Conservation (phyloP, 805 yeast genomes). For the Metschnikowia gruessii region DNA sequence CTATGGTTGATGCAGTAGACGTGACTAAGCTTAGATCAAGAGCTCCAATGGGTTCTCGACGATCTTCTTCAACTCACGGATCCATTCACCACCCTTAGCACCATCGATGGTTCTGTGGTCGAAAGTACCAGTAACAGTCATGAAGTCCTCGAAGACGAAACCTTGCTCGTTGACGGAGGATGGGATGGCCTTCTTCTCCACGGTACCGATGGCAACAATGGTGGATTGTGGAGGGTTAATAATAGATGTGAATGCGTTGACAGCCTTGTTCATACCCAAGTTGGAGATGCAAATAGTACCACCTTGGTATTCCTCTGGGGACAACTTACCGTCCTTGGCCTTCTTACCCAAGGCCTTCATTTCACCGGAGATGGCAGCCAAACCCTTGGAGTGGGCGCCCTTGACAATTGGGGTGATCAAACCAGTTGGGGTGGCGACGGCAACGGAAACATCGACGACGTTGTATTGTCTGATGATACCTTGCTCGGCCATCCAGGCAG, state of each 20-base stretch:
- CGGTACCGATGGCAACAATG: constrained; percentile 91
- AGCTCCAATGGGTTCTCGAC: constrained; percentile 96
- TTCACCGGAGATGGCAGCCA: constrained; percentile 73
- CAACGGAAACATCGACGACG: constrained; percentile 94
- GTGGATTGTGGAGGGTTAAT: constrained; percentile 97
- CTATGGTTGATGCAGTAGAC: constrained; percentile 6
- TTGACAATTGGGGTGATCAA: constrained; percentile 93
- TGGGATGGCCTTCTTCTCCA: constrained; percentile 88
- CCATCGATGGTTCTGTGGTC: constrained; percentile 98
- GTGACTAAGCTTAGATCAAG: constrained; percentile 52
- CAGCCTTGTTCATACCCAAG: constrained; percentile 98
- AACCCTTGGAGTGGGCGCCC: constrained; percentile 84
- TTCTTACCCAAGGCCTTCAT: constrained; percentile 93
- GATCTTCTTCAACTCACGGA: constrained; percentile 85
- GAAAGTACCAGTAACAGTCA: constrained; percentile 92
- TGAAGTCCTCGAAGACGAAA: constrained; percentile 85
- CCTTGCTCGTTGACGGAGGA: constrained; percentile 90
- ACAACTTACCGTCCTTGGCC: constrained; percentile 90
- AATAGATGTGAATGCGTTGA: constrained; percentile 88
- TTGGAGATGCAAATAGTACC: constrained; percentile 98
- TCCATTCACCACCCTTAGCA: constrained; percentile 96
- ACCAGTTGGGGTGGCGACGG: constrained; percentile 98
- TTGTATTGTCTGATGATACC: constrained; percentile 89
- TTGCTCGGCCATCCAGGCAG: constrained; percentile 87
- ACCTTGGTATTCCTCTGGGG: constrained; percentile 98